Evolutionary conservation across 2,329 filamentous ascomycete genomes (phyloP), one percentile per base, ranked within the genome.

Genomic region (Diplodia scrobiculata): DNA sequence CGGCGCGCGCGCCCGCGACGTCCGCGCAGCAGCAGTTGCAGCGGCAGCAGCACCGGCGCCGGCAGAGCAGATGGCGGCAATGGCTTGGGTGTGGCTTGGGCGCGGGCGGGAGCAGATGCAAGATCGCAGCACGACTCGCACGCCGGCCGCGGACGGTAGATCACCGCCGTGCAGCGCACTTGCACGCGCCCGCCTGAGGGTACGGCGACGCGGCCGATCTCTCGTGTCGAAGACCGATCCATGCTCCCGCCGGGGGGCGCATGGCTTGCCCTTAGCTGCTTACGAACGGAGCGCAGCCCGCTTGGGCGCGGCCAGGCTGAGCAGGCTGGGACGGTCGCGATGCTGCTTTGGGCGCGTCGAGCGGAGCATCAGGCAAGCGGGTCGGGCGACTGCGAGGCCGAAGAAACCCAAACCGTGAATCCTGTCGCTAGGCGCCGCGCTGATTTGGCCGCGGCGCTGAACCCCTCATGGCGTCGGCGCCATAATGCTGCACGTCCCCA

Each of bases 41-140:
- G 25, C 25, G 17, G 14, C 21, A 51, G 51, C 21, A 53, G 27
- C 51, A 34, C 21, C 19, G 13, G 21, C 50, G 32, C n/a, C 25
- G 25, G 50, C 47, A 50, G 53, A 11, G 11, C 53, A 41, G 38
- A 41, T 62, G 58, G 58, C 58, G 58, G 58, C 27, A n/a, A 62
- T 62, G 58, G 58, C 41, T 32, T 60, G 55, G 1, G 55, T 50
- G 58, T 50, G 41, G 58, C 58, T 62, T 62, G 45, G 58, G 27
- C 34, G 58, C 58, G 58, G 58, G 58, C 58, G 58, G 58, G 58
- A 62, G 58, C 58, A 62, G 58, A 62, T 62, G 58, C 58, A 62
- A 62, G 58, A 60, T 60, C 58, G 58, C 58, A 60, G 41, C 58
- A 60, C 58, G 58, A 60, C 58, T 60, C 58, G 58, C 55, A 48